These are phyloP conservation scores for Thelonectria olida DNA, from an alignment of 2,329 filamentous ascomycete genomes.

Conservation along the genomic window DNA sequence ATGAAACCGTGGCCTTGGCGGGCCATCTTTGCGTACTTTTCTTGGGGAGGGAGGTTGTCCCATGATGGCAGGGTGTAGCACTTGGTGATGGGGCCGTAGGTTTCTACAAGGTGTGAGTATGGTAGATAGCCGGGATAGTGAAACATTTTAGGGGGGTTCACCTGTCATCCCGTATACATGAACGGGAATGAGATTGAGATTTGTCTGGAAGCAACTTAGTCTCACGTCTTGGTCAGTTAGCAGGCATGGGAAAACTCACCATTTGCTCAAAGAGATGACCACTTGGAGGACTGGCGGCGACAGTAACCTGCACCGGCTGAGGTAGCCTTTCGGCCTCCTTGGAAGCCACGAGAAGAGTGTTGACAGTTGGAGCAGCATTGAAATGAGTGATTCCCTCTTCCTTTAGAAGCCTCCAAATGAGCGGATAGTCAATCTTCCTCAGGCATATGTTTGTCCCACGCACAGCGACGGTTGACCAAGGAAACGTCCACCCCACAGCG, in stretches of 20 bases:
- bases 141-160: conserved; percentile 18
- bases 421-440: conserved; percentile 91
- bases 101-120: conserved; percentile 62
- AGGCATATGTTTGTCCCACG: conserved; percentile 95
- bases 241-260: conserved; percentile 55
- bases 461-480: conserved; percentile 92
- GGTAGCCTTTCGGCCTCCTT: conserved; percentile 77
- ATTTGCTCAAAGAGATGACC: conserved; percentile 94
- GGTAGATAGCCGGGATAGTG: not conserved
- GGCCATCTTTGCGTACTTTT: conserved; percentile 91
- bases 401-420: conserved; percentile 91
- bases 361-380: conserved; percentile 95
- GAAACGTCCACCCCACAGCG: conserved; percentile 83
- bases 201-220: conserved; percentile 43
- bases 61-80: conserved; percentile 88
- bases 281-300: conserved; percentile 90
- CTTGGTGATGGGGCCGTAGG: conserved; percentile 95
- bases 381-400: conserved; percentile 92
- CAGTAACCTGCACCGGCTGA: conserved; percentile 82
- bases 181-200: conserved; percentile 85
- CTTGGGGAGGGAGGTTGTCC: conserved; percentile 76
- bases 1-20: conserved; percentile 93
- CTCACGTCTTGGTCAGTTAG: not conserved
- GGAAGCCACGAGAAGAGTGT: conserved; percentile 87
- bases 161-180: conserved; percentile 87